Evolutionary conservation across 2,329 filamentous ascomycete species (phyloP).

Genomic region (Rhynchosporium graminicola): DNA sequence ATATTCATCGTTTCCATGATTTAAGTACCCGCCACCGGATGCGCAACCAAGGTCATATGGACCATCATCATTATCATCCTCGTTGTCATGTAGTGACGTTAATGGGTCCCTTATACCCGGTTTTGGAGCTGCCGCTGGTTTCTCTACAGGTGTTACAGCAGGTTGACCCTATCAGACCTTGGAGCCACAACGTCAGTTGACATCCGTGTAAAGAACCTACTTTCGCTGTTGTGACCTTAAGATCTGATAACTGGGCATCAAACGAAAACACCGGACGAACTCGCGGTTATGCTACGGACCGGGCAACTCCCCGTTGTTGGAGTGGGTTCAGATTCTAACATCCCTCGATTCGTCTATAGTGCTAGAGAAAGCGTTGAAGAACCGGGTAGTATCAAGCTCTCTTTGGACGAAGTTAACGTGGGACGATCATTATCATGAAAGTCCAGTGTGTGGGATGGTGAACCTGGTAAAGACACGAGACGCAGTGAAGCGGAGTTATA

Average conservation of each 20-base stretch:
- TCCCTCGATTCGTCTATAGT: background rate
- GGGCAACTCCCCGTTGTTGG: background rate
- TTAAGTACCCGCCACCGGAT: constrained; percentile 1
- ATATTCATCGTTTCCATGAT: no score
- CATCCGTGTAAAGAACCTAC: background rate
- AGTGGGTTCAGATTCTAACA: background rate
- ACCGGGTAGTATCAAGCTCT: no score
- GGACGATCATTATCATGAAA: background rate
- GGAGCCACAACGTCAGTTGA: background rate
- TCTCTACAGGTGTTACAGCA: background rate
- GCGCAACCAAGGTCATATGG: background rate
- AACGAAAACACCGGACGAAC: background rate
- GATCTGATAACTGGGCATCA: background rate
- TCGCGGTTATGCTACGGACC: background rate
- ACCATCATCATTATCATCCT: background rate
- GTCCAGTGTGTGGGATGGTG: no score
- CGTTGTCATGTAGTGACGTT: constrained; percentile 1
- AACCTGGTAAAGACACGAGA: no score
- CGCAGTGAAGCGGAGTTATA: no score
- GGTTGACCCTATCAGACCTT: background rate
- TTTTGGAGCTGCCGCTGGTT: background rate
- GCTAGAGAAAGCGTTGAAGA: background rate
- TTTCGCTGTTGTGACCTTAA: background rate
- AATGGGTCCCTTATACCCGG: no score
- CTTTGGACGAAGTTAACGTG: background rate